phyloP scores from a whole-genome alignment of 257 asterid genomes.

The Salvia splendens region DNA sequence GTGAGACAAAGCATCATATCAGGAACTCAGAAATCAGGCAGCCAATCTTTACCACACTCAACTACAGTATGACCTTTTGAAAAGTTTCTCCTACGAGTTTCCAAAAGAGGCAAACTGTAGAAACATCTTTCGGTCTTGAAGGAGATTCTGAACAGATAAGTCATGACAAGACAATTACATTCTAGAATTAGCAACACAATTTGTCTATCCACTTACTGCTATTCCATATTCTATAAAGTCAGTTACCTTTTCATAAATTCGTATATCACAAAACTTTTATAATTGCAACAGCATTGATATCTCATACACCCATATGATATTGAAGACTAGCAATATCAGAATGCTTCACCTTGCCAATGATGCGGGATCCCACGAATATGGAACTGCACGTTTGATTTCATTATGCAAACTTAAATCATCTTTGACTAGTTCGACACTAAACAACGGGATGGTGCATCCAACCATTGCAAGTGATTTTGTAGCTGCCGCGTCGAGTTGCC shows the following conservation, averaged over 20 bases:
- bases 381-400: constrained; percentile 84
- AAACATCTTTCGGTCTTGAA: background rate
- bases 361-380: constrained; percentile 96
- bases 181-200: background rate
- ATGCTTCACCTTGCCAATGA: constrained; percentile 81
- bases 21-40: constrained; percentile 29
- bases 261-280: background rate
- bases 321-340: constrained; percentile 13
- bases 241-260: background rate
- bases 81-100: background rate
- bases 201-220: background rate
- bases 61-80: background rate
- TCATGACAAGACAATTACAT: constrained; percentile 19
- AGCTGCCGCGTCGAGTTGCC: constrained; percentile 88
- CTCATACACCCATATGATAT: background rate
- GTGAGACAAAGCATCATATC: constrained; percentile 42
- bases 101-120: background rate
- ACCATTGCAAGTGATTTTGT: constrained; percentile 94
- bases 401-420: constrained; percentile 56
- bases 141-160: constrained; percentile 8
- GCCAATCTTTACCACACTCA: constrained; percentile 1
- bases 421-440: constrained; percentile 53
- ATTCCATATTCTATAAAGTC: background rate
- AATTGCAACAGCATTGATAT: background rate
- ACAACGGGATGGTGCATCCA: constrained; percentile 70